Conservation (phyloP, 2,329 filamentous ascomycete species). For the Alternaria consortialis region DNA sequence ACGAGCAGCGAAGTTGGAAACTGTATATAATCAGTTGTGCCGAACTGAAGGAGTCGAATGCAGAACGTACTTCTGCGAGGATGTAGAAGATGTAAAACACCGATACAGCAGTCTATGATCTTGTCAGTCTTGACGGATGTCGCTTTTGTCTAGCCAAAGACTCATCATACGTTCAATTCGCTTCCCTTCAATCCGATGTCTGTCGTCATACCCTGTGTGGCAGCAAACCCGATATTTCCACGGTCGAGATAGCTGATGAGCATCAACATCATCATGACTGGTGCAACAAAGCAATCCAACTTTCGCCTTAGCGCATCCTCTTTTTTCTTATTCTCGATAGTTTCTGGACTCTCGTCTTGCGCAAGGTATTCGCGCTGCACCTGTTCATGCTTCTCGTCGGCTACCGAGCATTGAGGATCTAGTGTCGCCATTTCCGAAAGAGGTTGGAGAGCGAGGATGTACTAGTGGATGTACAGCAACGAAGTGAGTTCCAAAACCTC, state of each 20-base stretch:
- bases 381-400: constrained; percentile 26
- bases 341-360: constrained; percentile 29
- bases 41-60: fast-evolving
- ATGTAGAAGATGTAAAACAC: constrained; percentile 51
- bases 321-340: constrained; percentile 28
- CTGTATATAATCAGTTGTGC: not conserved
- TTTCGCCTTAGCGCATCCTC: constrained; percentile 43
- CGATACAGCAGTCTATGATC: constrained; percentile 40
- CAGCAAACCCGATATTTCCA: constrained; percentile 49
- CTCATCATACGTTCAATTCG: constrained; percentile 36
- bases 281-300: constrained; percentile 45
- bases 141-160: too few species aligned
- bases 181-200: constrained; percentile 38
- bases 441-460: not conserved
- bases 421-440: not conserved
- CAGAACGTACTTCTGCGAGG: constrained; percentile 38
- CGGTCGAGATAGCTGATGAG: constrained; percentile 48
- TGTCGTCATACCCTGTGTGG: constrained; percentile 45
- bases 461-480: not conserved
- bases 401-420: not conserved
- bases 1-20: constrained; percentile 46
- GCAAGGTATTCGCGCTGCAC: constrained; percentile 29
- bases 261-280: constrained; percentile 50
- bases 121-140: not conserved
- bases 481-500: fast-evolving